These are phyloP conservation scores for Pyrenochaeta sp. DNA, from an alignment of 2,329 filamentous ascomycete genomes.

Conservation along the genomic window DNA sequence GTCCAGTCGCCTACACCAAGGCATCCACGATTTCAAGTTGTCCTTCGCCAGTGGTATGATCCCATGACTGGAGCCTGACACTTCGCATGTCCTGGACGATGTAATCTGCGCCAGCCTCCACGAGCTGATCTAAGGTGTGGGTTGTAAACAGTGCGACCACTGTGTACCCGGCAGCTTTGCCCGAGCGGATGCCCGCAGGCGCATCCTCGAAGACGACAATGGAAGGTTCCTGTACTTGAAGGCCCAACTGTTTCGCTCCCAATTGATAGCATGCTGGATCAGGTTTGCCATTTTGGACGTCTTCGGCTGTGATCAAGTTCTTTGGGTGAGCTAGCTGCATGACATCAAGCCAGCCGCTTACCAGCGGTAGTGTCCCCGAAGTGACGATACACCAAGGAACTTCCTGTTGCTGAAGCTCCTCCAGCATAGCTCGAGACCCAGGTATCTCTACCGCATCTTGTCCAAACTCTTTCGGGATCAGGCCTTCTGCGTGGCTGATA, in stretches of 20 bases:
- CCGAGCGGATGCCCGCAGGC: slow-evolving; percentile 82
- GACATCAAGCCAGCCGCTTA: slow-evolving; percentile 60
- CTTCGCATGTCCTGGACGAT: slow-evolving; percentile 81
- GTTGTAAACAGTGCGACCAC: slow-evolving; percentile 88
- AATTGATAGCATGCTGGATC: slow-evolving; percentile 60
- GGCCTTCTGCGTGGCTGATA: slow-evolving; percentile 78
- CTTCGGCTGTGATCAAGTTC: slow-evolving; percentile 59
- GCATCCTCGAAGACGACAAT: slow-evolving; percentile 89
- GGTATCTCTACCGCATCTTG: slow-evolving; percentile 84
- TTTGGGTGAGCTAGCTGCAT: slow-evolving; percentile 58
- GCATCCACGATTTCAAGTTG: slow-evolving; percentile 74
- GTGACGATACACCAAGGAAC: slow-evolving; percentile 85
- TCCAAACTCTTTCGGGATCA: slow-evolving; percentile 79
- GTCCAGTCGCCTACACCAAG: slow-evolving; percentile 47
- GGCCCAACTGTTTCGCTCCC: slow-evolving; percentile 52
- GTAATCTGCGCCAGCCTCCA: slow-evolving; percentile 84
- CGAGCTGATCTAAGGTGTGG: slow-evolving; percentile 76
- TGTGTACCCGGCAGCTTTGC: slow-evolving; percentile 84
- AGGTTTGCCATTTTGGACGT: slow-evolving; percentile 59
- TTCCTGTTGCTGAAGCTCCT: slow-evolving; percentile 67
- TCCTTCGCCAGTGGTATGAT: slow-evolving; percentile 65
- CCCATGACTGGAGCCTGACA: slow-evolving; percentile 67
- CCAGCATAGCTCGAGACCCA: slow-evolving; percentile 76
- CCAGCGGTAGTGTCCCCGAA: slow-evolving; percentile 58
- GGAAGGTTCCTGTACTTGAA: slow-evolving; percentile 50